These are phyloP conservation scores for Linaria vulgaris DNA, from an alignment of 257 asterid species.

Conservation along the genomic window DNA sequence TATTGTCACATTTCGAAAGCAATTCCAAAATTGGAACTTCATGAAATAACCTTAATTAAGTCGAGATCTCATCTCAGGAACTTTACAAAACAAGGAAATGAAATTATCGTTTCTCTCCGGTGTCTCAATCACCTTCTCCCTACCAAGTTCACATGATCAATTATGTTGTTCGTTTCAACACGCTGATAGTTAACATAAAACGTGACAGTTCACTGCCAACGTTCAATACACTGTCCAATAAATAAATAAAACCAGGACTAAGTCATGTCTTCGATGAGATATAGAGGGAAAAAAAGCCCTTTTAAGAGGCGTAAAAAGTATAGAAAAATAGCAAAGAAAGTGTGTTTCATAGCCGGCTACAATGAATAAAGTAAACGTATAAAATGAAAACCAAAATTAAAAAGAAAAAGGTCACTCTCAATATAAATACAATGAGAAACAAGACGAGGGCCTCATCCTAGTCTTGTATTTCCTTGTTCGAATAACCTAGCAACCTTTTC, in stretches of 20 bases:
- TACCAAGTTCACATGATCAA: conserved; percentile 16
- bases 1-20: conserved; percentile 8
- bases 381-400: not conserved
- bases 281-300: conserved; percentile 10
- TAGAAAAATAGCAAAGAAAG: not conserved
- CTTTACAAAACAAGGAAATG: conserved; percentile 18
- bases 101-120: conserved; percentile 14
- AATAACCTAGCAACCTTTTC: conserved; percentile 15
- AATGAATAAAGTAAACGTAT: not conserved
- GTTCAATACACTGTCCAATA: not conserved
- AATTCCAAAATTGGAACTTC: conserved; percentile 7
- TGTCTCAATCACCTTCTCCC: conserved; percentile 27
- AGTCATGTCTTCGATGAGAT: conserved; percentile 1
- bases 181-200: conserved; percentile 3
- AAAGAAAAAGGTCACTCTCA: conserved; percentile 6
- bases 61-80: conserved; percentile 17
- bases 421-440: conserved; percentile 22
- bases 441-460: conserved; percentile 16
- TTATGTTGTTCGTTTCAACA: not conserved
- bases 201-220: conserved; percentile 28
- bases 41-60: not conserved
- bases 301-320: conserved; percentile 3
- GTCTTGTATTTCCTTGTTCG: conserved; percentile 22
- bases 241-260: conserved; percentile 8
- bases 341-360: conserved; percentile 39